phyloP scores from a whole-genome alignment of 495 filamentous ascomycete species.

The Tetracladium setigerum region DNA sequence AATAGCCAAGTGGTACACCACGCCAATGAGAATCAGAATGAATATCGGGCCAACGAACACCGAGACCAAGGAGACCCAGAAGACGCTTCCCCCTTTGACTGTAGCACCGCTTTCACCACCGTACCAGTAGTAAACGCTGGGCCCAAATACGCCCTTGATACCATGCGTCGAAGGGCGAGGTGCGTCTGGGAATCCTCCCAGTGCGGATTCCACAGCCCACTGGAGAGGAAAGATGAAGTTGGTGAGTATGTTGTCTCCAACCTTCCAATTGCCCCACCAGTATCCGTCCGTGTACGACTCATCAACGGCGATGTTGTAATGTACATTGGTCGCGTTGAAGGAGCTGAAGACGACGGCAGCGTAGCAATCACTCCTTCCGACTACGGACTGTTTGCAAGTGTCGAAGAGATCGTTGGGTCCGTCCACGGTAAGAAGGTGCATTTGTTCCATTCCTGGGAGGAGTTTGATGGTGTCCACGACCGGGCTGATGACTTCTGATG shows the following conservation, averaged over 20 bases:
- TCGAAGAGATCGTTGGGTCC: slow-evolving; percentile 14
- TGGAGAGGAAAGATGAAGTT: slow-evolving; percentile 6
- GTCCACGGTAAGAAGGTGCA: not conserved
- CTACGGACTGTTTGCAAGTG: slow-evolving; percentile 8
- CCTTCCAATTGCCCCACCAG: not conserved
- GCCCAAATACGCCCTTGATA: not conserved
- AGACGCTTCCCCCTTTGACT: not conserved
- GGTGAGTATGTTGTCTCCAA: not conserved
- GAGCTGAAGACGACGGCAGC: slow-evolving; percentile 13
- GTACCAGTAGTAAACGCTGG: no score
- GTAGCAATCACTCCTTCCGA: slow-evolving; percentile 15
- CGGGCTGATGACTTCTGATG: slow-evolving; percentile 3
- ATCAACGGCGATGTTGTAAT: no score
- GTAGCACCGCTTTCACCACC: no score
- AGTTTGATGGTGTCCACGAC: slow-evolving; percentile 7
- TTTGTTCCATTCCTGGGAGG: not conserved
- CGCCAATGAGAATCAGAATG: slow-evolving; percentile 16
- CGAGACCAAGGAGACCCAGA: slow-evolving; percentile 9
- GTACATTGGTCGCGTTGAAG: slow-evolving; percentile 12
- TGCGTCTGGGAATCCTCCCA: slow-evolving; percentile 8
- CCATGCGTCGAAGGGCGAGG: slow-evolving; percentile 8
- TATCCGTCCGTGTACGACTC: not conserved
- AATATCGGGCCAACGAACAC: slow-evolving; percentile 14
- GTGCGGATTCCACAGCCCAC: slow-evolving; percentile 11
- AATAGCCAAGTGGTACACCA: slow-evolving; percentile 13